Conservation (phyloP, 208 protist genomes). For the Acanthamoeba royreba region DNA sequence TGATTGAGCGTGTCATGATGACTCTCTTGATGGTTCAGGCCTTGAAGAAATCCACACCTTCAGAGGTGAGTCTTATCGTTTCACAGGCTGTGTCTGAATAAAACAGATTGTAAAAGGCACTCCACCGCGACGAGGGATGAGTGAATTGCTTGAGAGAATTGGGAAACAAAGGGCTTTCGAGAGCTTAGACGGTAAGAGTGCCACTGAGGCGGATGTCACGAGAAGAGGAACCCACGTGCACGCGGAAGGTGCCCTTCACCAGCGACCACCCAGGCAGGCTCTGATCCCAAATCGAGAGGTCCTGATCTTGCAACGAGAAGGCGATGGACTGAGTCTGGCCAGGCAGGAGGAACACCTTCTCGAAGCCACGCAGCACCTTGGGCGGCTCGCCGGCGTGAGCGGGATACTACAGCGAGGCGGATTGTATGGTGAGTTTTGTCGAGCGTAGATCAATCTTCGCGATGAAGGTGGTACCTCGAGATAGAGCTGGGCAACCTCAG, state of each 20-base stretch:
- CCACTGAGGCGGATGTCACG: conserved; percentile 54
- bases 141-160: too few species aligned
- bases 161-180: too few species aligned
- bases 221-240: conserved; percentile 61
- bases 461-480: background rate
- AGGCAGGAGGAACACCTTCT: conserved; percentile 54
- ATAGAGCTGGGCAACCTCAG: conserved; percentile 57
- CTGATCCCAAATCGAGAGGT: conserved; percentile 60
- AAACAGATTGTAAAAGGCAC: too few species aligned
- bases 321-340: background rate
- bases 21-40: too few species aligned
- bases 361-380: conserved; percentile 57
- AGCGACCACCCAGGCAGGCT: conserved; percentile 13
- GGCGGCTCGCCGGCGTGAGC: conserved; percentile 58
- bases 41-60: too few species aligned
- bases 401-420: conserved; percentile 18
- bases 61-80: too few species aligned
- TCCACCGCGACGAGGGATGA: too few species aligned
- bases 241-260: conserved; percentile 47
- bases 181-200: conserved; percentile 32
- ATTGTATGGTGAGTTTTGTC: background rate
- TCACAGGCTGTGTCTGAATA: too few species aligned
- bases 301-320: conserved; percentile 14
- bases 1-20: too few species aligned
- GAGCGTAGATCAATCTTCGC: too few species aligned